Evolutionary conservation across 2,329 filamentous ascomycete genomes (phyloP).

Genomic region (Taxawa tesnikishii): DNA sequence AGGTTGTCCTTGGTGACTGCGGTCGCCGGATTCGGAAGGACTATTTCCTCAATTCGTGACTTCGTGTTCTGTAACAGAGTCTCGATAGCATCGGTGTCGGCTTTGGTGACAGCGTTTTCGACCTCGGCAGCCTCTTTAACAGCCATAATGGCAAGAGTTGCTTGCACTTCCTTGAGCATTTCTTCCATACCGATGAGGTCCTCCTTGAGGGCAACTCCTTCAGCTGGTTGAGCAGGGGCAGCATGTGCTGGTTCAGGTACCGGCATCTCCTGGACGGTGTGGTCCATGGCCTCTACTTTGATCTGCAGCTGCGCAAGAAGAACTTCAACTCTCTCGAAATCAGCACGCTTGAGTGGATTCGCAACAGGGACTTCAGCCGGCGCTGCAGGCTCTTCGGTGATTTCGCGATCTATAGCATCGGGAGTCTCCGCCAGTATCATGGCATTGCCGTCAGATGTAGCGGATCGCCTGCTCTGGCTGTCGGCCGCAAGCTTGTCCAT

Average conservation of each 20-base stretch:
- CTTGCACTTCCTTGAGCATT: slow-evolving; percentile 44
- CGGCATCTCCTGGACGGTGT: slow-evolving; percentile 35
- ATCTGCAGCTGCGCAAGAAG: slow-evolving; percentile 70
- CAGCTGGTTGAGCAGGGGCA: slow-evolving; percentile 14
- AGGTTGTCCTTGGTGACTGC: slow-evolving; percentile 51
- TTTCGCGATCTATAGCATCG: slow-evolving; percentile 26
- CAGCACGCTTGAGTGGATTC: slow-evolving; percentile 9
- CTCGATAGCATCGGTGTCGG: slow-evolving; percentile 84
- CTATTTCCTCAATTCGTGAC: slow-evolving; percentile 71
- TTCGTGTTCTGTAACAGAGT: slow-evolving; percentile 85
- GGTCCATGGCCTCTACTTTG: slow-evolving; percentile 71
- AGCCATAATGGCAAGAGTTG: slow-evolving; percentile 41
- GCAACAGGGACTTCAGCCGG: no score
- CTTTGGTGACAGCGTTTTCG: slow-evolving; percentile 53
- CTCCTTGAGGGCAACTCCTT: slow-evolving; percentile 32
- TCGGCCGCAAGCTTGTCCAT: slow-evolving; percentile 59
- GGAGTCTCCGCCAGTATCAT: slow-evolving; percentile 44
- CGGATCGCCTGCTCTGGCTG: slow-evolving; percentile 26
- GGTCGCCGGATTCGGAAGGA: slow-evolving; percentile 52
- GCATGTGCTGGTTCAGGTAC: slow-evolving; percentile 25
- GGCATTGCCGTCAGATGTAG: slow-evolving; percentile 35
- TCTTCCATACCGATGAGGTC: slow-evolving; percentile 38
- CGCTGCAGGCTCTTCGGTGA: slow-evolving; percentile 11
- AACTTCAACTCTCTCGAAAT: slow-evolving; percentile 66
- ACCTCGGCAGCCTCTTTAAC: slow-evolving; percentile 24